Evolutionary conservation across 345 rosid species (phyloP), one percentile per base, ranked within the genome.

Genomic region (Ceriops tagal): DNA sequence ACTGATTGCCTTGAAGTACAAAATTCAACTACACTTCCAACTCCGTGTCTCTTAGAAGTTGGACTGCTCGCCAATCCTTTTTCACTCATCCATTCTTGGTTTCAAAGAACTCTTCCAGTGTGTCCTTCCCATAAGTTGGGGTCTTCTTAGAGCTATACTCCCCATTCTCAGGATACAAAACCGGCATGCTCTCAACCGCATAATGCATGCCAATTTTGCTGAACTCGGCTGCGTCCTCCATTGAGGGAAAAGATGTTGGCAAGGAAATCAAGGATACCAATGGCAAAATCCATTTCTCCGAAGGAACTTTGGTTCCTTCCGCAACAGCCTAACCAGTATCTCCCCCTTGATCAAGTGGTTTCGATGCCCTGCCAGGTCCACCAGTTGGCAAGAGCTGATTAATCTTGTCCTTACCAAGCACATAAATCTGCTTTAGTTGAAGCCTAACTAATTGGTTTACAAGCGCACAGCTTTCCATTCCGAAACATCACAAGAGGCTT

Each of bases 401-500:
- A 64, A 86, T 78, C 80, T 88, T 91, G 64, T 86, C 83, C 79
- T 88, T 87, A 49, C 83, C 81, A 86, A 93, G 68, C 53, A 89
- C 88, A 46, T 95, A 93, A 70, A 70, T 93, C 95, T 0, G 92
- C 83, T 0, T 89, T 87, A 43, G 87, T 89, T 0, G 96, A 77
- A 16, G 97, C 98, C 72, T 91, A 69, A 22, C 96, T 89, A 22
- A 91, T 93, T 0, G 96, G 98, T 77, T 93, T 89, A 69, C 98
- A 91, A 65, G 97, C 97, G 66, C 95, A 89, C 43, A 89, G 80
- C 79, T 79, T 89, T 53, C 97, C 97, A 64, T 91, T 95, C 59
- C 95, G 93, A 69, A 93, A 93, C 98, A 91, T 91, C 53, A 89
- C 97, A 81, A 82, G 91, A 67, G 97, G 98, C 72, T 93, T 93